These are phyloP conservation scores for Ustilago shanxiensis DNA, from an alignment of 1,284 basidiomycete genomes.

Conservation along the genomic window DNA sequence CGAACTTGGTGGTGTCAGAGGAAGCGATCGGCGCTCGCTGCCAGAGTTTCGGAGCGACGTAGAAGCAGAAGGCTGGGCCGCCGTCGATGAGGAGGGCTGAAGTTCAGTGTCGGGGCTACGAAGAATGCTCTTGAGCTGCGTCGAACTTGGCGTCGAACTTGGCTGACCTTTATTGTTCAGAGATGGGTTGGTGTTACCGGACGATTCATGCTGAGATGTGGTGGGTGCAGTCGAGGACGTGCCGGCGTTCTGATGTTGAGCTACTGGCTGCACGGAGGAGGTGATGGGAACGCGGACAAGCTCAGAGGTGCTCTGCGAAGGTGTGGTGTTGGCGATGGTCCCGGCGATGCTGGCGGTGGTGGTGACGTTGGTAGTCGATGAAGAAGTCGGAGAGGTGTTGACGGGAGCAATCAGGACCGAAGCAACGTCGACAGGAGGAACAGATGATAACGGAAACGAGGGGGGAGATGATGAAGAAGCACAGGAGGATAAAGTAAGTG, in stretches of 20 bases:
- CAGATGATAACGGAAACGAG: neutral
- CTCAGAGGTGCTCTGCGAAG: constrained; percentile 27
- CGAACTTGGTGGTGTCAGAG: constrained; percentile 28
- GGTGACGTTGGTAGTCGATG: constrained; percentile 20
- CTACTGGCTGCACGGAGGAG: neutral
- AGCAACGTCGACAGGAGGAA: constrained; percentile 6
- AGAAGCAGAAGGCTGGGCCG: neutral
- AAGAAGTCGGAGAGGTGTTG: constrained; percentile 18
- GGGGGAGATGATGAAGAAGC: constrained; percentile 4
- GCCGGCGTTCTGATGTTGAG: neutral
- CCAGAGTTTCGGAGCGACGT: neutral
- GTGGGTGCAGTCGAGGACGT: neutral
- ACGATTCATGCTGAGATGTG: constrained; percentile 18
- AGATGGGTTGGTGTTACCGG: neutral
- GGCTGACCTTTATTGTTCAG: constrained; percentile 2
- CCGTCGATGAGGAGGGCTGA: neutral
- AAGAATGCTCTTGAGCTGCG: neutral
- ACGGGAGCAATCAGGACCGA: constrained; percentile 4
- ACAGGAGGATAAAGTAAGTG: constrained; percentile 3
- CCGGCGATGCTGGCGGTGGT: constrained; percentile 5
- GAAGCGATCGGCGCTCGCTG: constrained; percentile 9
- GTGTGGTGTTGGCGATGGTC: constrained; percentile 17
- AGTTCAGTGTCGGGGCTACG: neutral
- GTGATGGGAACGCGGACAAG: constrained; percentile 7
- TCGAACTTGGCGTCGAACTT: neutral